phyloP scores from a whole-genome alignment of 345 rosid genomes.

The Erysimum cheiranthoides region DNA sequence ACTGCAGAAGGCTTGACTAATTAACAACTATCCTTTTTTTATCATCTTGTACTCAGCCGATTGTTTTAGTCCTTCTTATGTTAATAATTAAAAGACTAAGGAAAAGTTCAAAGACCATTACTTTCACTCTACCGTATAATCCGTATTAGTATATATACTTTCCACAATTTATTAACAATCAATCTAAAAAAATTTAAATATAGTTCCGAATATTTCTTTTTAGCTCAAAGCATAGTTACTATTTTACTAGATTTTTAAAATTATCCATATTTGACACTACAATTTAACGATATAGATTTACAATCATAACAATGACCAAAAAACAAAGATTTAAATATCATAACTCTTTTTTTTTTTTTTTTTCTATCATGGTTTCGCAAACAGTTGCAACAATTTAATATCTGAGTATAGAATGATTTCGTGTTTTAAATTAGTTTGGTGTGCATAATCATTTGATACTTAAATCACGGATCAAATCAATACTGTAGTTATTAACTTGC shows the following conservation, averaged over 20 bases:
- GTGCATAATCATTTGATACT: not conserved
- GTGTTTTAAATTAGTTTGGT: not conserved
- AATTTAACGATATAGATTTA: not conserved
- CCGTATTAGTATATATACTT: too few species aligned
- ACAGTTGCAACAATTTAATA: not conserved
- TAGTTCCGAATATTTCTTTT: not conserved
- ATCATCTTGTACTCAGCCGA: not conserved
- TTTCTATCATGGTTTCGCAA: not conserved
- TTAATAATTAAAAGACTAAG: not conserved
- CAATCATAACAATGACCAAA: not conserved
- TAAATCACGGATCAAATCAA: not conserved
- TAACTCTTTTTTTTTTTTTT: not conserved
- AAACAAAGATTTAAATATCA: too few species aligned
- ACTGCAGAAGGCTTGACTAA: not conserved
- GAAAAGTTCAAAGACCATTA: constrained; percentile 17
- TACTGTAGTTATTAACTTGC: constrained; percentile 13
- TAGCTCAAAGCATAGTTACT: not conserved
- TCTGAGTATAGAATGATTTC: not conserved
- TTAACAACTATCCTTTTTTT: not conserved
- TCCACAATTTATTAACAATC: too few species aligned
- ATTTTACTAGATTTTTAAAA: not conserved
- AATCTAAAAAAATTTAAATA: too few species aligned
- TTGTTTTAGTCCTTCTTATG: constrained; percentile 16
- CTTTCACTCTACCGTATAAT: constrained; percentile 28
- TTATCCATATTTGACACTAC: too few species aligned